Conservation (phyloP, 352 stramenopile species). For the Pythium sukuiense region DNA sequence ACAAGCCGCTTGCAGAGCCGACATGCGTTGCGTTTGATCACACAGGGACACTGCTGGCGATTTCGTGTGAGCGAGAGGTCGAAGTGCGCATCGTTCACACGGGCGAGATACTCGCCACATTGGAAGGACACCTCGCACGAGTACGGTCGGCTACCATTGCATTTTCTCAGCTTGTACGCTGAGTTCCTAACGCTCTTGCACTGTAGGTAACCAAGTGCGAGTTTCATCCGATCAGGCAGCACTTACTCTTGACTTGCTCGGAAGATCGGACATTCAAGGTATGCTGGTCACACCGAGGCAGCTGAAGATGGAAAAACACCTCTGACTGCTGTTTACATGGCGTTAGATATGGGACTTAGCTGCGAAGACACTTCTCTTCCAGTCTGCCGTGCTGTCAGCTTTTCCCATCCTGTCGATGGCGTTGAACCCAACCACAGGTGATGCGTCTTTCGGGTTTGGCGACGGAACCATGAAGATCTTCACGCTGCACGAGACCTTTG, state of each 20-base stretch:
- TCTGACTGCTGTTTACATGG: background rate
- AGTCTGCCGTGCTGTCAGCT: slow-evolving; percentile 75
- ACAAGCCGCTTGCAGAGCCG: slow-evolving; percentile 42
- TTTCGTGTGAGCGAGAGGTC: slow-evolving; percentile 50
- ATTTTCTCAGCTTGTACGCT: too few species aligned
- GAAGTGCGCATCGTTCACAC: slow-evolving; percentile 57
- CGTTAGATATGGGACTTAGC: slow-evolving; percentile 77
- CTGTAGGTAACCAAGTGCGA: slow-evolving; percentile 64
- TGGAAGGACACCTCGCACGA: slow-evolving; percentile 67
- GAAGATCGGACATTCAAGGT: slow-evolving; percentile 88
- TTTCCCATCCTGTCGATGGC: slow-evolving; percentile 70
- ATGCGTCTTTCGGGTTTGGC: slow-evolving; percentile 67
- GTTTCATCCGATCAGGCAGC: slow-evolving; percentile 69
- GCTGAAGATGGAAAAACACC: background rate
- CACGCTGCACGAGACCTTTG: slow-evolving; percentile 45
- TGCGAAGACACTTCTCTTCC: slow-evolving; percentile 60
- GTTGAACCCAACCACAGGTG: slow-evolving; percentile 60
- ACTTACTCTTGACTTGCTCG: slow-evolving; percentile 70
- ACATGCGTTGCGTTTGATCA: slow-evolving; percentile 62
- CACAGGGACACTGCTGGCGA: slow-evolving; percentile 56
- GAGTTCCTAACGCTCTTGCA: background rate
- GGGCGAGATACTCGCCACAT: slow-evolving; percentile 53
- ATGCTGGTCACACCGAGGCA: background rate
- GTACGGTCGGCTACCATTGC: slow-evolving; percentile 24
- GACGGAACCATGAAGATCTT: slow-evolving; percentile 71